Evolutionary conservation across 164 flowering plant genomes (phyloP), one percentile per base, ranked within the genome.

Genomic region (Sextonia rubra): DNA sequence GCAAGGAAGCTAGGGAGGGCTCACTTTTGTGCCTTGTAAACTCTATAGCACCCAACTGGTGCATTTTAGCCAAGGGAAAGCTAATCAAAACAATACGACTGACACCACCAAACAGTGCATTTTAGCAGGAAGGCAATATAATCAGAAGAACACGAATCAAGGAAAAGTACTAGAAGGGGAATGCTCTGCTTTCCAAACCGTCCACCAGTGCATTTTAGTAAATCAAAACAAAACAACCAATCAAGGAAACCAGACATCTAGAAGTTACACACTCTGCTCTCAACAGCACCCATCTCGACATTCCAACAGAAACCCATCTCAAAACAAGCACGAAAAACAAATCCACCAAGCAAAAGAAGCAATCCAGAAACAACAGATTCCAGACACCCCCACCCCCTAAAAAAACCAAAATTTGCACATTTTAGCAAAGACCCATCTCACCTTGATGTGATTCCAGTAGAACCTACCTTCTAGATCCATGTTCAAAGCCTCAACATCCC

Each of bases 391-490:
- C n/a, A 52, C 7, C 49, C 7, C n/a, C 12, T 4, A 2, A 52
- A 20, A 18, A 17, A 52, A 52, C 12, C 1, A 37, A 37, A 37
- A 29, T 15, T 11, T 27, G 68, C 74, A 22, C 76, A 64, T 27
- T 27, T 73, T 55, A 29, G 32, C 27, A 52, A 20, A 69, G 20
- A 76, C 74, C 64, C 69, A 80, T 68, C 85, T 78, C 68, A 90
- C 95, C 95, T 89, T 87, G 4, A 75, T 66, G 55, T 29, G 69
- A 71, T 85, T 84, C 55, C 47, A 77, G 71, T 64, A 68, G 75
- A 73, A 6, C 60, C 86, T 86, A 71, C 58, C 73, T 76, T 91
- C 93, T 47, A 75, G 84, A 91, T 89, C 93, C 96, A 91, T 91
- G 48, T 17, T 44, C 15, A 29, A 44, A 55, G 60, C 12, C 61